Percentiles rank a stretch among this genome's conserved stretches.
These are phyloP conservation scores for Arthrobotrys musiformis DNA, from an alignment of 2,329 filamentous ascomycete genomes.

Conservation along the genomic window DNA sequence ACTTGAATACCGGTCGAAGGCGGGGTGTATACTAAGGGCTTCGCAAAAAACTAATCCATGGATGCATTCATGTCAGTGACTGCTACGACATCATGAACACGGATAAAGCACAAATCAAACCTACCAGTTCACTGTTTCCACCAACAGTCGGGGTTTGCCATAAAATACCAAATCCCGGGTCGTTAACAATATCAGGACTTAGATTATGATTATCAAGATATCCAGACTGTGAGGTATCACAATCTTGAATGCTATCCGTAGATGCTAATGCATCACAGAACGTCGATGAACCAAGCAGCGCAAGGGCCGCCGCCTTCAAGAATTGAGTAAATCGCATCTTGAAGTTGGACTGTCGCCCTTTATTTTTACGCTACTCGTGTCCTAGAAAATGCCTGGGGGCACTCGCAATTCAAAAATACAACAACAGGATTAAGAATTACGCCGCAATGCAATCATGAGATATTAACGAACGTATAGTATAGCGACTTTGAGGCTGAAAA, in stretches of 20 bases:
- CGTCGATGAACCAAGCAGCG: not conserved
- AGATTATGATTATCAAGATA: constrained; percentile 64
- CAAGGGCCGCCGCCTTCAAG: not conserved
- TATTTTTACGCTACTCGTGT: not conserved
- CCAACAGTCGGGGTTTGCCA: constrained; percentile 22
- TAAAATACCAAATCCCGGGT: constrained; percentile 62
- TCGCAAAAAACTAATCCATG: constrained; percentile 64
- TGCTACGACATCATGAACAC: not conserved
- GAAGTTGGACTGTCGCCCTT: not conserved
- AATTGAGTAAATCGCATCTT: constrained; percentile 16
- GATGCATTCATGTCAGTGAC: not conserved
- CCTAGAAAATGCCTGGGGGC: not conserved
- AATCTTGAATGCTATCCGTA: constrained; percentile 59
- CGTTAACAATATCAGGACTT: constrained; percentile 62
- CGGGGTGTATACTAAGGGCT: constrained; percentile 66
- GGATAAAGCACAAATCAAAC: not conserved
- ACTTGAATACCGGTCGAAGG: constrained; percentile 61
- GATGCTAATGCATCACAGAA: constrained; percentile 42
- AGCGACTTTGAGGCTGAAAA: not conserved
- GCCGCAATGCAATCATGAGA: not conserved
- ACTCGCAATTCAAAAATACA: not conserved
- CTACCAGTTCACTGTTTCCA: constrained; percentile 25
- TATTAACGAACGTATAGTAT: not conserved
- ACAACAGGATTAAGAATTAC: not conserved
- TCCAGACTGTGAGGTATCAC: constrained; percentile 62